Conservation (phyloP, 331 rosid species). For the Prunus yedoensis region DNA sequence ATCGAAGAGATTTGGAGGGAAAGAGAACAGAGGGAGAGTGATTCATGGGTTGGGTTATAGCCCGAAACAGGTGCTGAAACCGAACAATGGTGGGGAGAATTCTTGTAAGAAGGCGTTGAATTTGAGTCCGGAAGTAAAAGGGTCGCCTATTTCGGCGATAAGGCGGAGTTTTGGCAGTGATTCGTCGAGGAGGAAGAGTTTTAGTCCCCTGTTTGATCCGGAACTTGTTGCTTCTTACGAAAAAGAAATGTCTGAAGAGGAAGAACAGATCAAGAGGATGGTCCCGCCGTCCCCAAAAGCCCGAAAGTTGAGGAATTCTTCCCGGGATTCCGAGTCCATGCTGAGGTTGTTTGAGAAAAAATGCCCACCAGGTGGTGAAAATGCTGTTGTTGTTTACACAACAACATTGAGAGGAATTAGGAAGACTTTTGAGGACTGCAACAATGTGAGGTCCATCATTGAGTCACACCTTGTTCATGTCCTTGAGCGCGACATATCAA, state of each 20-base stretch:
- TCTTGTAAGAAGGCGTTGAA: slow-evolving; percentile 39
- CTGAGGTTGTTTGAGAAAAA: slow-evolving; percentile 47
- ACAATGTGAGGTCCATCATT: slow-evolving; percentile 56
- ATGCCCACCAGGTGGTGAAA: slow-evolving; percentile 75
- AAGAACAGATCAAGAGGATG: slow-evolving; percentile 80
- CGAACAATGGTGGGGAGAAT: slow-evolving; percentile 35
- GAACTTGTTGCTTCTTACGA: slow-evolving; percentile 71
- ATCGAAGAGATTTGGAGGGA: slow-evolving; percentile 49
- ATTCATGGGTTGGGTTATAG: slow-evolving; percentile 53
- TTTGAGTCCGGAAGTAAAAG: slow-evolving; percentile 43
- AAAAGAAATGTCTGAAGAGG: slow-evolving; percentile 61
- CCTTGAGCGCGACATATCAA: slow-evolving; percentile 80
- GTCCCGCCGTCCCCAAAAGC: slow-evolving; percentile 58
- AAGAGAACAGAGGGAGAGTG: slow-evolving; percentile 62
- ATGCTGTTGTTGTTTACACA: slow-evolving; percentile 65
- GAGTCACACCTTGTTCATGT: slow-evolving; percentile 57
- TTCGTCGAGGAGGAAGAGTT: slow-evolving; percentile 28
- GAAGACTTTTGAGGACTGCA: slow-evolving; percentile 89
- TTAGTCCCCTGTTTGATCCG: slow-evolving; percentile 81
- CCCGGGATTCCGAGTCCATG: slow-evolving; percentile 33
- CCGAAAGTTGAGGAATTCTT: slow-evolving; percentile 29
- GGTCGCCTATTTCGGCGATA: slow-evolving; percentile 44
- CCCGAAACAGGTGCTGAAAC: slow-evolving; percentile 50
- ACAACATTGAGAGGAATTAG: slow-evolving; percentile 91
- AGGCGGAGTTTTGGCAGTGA: slow-evolving; percentile 59